Percentiles rank a stretch among this genome's conserved stretches.
Conservation (phyloP, 495 filamentous ascomycete species). For the Pseudoneurospora amorphoporcata region DNA sequence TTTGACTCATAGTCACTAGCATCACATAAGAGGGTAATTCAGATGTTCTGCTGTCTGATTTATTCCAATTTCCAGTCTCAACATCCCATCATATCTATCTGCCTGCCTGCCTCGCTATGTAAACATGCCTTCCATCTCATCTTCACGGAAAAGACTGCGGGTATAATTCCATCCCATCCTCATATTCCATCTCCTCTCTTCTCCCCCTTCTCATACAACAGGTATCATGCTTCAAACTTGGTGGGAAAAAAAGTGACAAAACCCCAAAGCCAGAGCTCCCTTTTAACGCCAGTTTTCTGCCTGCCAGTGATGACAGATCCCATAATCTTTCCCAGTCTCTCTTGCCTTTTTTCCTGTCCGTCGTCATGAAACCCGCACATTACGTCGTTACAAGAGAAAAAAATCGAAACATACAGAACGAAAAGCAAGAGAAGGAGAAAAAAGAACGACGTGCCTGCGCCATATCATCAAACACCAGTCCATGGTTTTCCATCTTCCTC, state of each 20-base stretch:
- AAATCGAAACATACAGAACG: neutral
- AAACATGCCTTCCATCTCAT: neutral
- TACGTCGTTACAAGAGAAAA: conserved; percentile 1
- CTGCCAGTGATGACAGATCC: neutral
- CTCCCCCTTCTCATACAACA: neutral
- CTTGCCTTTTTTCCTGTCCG: neutral
- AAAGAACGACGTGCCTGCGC: neutral
- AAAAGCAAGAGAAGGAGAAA: neutral
- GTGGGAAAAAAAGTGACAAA: neutral
- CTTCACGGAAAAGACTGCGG: neutral
- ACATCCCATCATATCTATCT: neutral
- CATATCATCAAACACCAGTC: neutral
- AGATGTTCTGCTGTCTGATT: neutral
- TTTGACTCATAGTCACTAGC: neutral
- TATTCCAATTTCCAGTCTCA: neutral
- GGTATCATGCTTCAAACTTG: neutral
- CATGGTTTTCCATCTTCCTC: neutral
- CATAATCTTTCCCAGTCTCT: neutral
- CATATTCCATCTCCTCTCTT: neutral
- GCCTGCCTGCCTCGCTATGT: neutral
- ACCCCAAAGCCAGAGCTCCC: neutral
- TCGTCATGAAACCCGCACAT: neutral
- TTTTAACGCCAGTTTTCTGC: neutral
- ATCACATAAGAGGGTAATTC: neutral
- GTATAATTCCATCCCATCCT: neutral